Evolutionary conservation across 345 rosid genomes (phyloP).

Genomic region (Ceriops decandra): DNA sequence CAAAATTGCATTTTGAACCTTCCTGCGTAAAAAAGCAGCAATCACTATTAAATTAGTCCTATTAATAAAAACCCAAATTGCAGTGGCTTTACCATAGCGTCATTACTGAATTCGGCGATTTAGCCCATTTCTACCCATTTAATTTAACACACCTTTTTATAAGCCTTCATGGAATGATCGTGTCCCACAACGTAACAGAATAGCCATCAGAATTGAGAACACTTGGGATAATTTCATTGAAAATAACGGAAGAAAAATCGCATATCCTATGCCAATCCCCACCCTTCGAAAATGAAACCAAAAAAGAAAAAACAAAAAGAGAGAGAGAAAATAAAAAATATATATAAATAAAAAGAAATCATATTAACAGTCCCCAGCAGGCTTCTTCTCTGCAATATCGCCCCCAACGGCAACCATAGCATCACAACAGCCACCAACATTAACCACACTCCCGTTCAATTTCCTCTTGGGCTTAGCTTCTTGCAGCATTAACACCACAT

Average conservation of each 20-base stretch:
- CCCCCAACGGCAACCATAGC: conserved; percentile 20
- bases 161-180: too few species aligned
- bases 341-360: conserved; percentile 25
- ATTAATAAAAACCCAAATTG: too few species aligned
- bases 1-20: too few species aligned
- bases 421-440: conserved; percentile 11
- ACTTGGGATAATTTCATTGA: conserved; percentile 32
- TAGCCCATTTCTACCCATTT: too few species aligned
- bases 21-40: too few species aligned
- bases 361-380: conserved; percentile 50
- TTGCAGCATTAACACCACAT: conserved; percentile 84
- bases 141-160: too few species aligned
- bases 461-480: conserved; percentile 93
- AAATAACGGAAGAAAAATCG: conserved; percentile 13
- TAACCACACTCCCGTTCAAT: conserved; percentile 28
- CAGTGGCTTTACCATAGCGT: too few species aligned
- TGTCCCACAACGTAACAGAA: conserved; percentile 16
- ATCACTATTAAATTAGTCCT: too few species aligned
- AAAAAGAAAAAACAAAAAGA: neutral
- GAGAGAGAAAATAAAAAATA: conserved; percentile 1
- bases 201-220: conserved; percentile 14
- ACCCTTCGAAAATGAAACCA: conserved; percentile 21
- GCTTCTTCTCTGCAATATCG: conserved; percentile 44
- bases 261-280: conserved; percentile 60
- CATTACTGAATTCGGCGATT: too few species aligned